A percentile compares a stretch with the other conserved stretches of the same genome.
phyloP scores from a whole-genome alignment of 305 asterid genomes.

The Rubia occidens region DNA sequence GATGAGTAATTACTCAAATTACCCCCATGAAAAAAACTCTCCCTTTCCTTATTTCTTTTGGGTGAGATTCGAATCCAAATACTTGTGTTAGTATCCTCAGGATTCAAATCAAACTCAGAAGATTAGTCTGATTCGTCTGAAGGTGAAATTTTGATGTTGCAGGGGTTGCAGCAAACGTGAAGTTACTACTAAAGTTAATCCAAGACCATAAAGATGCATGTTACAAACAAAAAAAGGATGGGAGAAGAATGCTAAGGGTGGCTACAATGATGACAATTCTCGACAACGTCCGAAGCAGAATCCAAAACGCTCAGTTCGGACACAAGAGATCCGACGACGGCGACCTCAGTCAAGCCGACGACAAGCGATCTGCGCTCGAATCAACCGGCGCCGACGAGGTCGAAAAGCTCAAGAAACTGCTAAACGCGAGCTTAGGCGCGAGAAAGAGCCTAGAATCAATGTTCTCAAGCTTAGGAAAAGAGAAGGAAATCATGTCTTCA shows the following conservation, averaged over 20 bases:
- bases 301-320: slow-evolving; percentile 68
- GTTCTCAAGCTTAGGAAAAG: slow-evolving; percentile 73
- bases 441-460: slow-evolving; percentile 61
- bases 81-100: background rate
- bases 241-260: slow-evolving; percentile 76
- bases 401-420: slow-evolving; percentile 45
- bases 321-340: slow-evolving; percentile 22
- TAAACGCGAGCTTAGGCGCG: slow-evolving; percentile 47
- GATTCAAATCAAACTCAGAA: slow-evolving; percentile 1
- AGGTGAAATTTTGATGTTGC: background rate
- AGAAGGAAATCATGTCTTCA: slow-evolving; percentile 62
- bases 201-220: slow-evolving; percentile 78
- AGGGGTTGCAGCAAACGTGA: slow-evolving; percentile 84
- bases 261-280: slow-evolving; percentile 87
- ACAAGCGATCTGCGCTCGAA: slow-evolving; percentile 32
- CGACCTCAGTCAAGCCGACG: slow-evolving; percentile 19
- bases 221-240: slow-evolving; percentile 48
- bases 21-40: no score
- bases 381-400: slow-evolving; percentile 28
- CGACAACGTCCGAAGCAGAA: slow-evolving; percentile 52
- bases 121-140: background rate
- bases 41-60: no score
- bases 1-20: no score
- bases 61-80: no score
- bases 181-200: slow-evolving; percentile 57